A percentile compares a stretch with the other conserved stretches of the same genome.
phyloP scores from a whole-genome alignment of 768 basidiomycete genomes.

The Xerocomellus chrysenteron region DNA sequence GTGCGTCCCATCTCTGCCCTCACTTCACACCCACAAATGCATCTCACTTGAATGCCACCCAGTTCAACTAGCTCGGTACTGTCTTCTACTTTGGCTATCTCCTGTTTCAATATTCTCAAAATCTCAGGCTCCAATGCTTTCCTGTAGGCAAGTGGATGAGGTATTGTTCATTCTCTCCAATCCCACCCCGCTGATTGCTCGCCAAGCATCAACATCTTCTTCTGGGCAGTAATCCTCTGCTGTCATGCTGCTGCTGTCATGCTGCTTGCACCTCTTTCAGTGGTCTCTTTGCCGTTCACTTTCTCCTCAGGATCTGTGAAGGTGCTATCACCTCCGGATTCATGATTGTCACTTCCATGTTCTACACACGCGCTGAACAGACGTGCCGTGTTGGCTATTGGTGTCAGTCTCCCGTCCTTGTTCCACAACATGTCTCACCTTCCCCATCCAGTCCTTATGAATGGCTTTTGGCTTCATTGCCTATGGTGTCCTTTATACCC shows the following conservation, averaged over 20 bases:
- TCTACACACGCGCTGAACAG: constrained; percentile 51
- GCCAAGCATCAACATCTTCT: constrained; percentile 63
- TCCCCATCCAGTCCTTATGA: constrained; percentile 61
- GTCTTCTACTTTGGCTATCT: constrained; percentile 77
- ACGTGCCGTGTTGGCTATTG: constrained; percentile 50
- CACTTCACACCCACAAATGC: background rate
- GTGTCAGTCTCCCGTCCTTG: constrained; percentile 36
- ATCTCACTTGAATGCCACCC: constrained; percentile 52
- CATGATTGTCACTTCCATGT: constrained; percentile 64
- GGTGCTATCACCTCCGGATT: constrained; percentile 81
- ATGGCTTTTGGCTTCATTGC: constrained; percentile 71
- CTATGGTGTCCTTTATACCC: constrained; percentile 64
- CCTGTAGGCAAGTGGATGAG: constrained; percentile 87
- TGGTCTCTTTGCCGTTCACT: constrained; percentile 66
- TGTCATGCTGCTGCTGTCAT: constrained; percentile 30
- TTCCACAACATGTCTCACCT: background rate
- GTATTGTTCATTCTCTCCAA: constrained; percentile 31
- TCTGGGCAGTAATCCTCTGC: constrained; percentile 68
- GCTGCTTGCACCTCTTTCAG: constrained; percentile 73
- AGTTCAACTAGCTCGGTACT: constrained; percentile 79
- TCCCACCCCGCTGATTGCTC: constrained; percentile 1
- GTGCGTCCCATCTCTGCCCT: constrained; percentile 36
- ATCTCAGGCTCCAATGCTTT: constrained; percentile 69
- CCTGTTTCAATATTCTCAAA: constrained; percentile 66
- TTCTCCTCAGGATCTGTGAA: constrained; percentile 78